Percentiles rank a stretch among this genome's conserved stretches.
Evolutionary conservation across 345 rosid species (phyloP).

Genomic region (Gossypium raimondii): DNA sequence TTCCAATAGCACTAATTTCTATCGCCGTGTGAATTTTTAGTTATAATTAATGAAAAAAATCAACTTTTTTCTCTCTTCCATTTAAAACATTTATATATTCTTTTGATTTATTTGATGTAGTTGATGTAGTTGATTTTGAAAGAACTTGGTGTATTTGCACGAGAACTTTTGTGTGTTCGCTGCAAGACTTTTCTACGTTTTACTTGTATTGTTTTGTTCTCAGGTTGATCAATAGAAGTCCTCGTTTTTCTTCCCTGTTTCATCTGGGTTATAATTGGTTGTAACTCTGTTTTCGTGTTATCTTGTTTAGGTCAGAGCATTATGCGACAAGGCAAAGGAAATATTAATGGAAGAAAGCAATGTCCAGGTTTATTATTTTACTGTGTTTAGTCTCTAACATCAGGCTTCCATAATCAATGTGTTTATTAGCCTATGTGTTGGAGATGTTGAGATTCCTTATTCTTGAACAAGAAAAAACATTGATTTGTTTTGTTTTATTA

Average conservation of each 20-base stretch:
- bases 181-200: background rate
- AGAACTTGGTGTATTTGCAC: background rate
- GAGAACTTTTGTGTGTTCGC: background rate
- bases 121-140: background rate
- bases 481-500: background rate
- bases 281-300: background rate
- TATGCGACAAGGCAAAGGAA: conserved; percentile 99
- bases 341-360: conserved; percentile 96
- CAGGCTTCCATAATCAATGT: background rate
- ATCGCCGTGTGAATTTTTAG: background rate
- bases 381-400: background rate
- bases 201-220: background rate
- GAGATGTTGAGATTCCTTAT: conserved; percentile 1
- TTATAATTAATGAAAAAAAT: background rate
- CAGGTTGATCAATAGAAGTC: background rate
- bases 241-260: background rate
- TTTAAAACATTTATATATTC: background rate
- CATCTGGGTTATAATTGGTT: background rate
- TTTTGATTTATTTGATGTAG: background rate
- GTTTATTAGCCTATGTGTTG: background rate
- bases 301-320: conserved; percentile 57
- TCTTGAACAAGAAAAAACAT: conserved; percentile 10
- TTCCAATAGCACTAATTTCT: background rate
- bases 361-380: conserved; percentile 65
- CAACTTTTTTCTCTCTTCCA: background rate